Evolutionary conservation across 2,329 filamentous ascomycete species (phyloP).

Genomic region (Exophiala viscosa): DNA sequence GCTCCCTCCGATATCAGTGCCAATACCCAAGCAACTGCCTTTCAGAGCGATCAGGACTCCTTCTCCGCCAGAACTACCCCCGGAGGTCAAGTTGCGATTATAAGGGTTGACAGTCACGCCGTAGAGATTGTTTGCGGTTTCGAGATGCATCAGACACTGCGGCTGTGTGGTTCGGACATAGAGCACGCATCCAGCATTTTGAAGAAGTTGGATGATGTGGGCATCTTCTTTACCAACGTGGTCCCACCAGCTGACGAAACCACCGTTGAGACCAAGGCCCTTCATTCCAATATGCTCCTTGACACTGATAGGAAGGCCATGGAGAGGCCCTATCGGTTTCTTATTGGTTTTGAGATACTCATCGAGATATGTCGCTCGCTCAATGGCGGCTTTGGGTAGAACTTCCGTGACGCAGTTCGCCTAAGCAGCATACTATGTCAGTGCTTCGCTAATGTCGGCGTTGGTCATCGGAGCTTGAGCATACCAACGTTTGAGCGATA

Average conservation of each 20-base stretch:
- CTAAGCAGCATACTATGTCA: not conserved
- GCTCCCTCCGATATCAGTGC: conserved; percentile 48
- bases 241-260: too few relatives aligned
- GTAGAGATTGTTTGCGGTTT: conserved; percentile 33
- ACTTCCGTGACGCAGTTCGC: conserved; percentile 49
- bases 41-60: conserved; percentile 52
- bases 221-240: too few relatives aligned
- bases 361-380: conserved; percentile 48
- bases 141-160: conserved; percentile 32
- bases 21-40: conserved; percentile 54
- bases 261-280: conserved; percentile 5
- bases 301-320: conserved; percentile 58
- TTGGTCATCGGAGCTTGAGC: not conserved
- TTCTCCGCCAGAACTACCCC: conserved; percentile 57
- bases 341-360: conserved; percentile 35
- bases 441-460: not conserved
- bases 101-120: conserved; percentile 51
- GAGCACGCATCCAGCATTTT: conserved; percentile 32
- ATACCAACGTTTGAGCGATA: conserved; percentile 38
- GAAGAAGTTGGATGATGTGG: conserved; percentile 12
- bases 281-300: conserved; percentile 40
- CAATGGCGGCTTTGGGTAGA: conserved; percentile 49
- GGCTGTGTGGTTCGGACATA: conserved; percentile 34
- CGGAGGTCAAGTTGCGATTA: conserved; percentile 49
- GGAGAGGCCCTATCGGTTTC: conserved; percentile 53